A percentile compares a stretch with the other conserved stretches of the same genome.
phyloP scores from a whole-genome alignment of 768 basidiomycete genomes.

The Amylocystis lapponica region DNA sequence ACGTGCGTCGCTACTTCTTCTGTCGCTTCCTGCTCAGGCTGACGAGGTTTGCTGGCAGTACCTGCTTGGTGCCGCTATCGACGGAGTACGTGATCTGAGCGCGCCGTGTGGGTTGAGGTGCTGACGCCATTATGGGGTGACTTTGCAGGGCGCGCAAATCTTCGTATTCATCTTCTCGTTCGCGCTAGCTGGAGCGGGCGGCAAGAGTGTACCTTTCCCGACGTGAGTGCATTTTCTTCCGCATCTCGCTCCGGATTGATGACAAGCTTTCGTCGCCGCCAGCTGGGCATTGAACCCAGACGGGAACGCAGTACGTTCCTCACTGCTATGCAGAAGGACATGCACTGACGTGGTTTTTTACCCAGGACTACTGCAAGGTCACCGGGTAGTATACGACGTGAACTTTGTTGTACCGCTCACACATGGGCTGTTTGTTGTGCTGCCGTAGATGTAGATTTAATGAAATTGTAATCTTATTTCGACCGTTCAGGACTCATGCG shows the following conservation, averaged over 20 bases:
- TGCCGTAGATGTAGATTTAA: no score
- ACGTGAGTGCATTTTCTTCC: no score
- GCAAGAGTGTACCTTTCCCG: conserved; percentile 1
- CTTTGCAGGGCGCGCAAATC: conserved; percentile 4
- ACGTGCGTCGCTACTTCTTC: neutral
- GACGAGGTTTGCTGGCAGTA: neutral
- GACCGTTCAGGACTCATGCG: no score
- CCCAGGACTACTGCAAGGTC: conserved; percentile 4
- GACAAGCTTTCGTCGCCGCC: no score
- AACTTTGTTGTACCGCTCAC: no score
- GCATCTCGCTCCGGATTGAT: no score
- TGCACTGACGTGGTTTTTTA: neutral
- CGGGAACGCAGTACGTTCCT: conserved; percentile 2
- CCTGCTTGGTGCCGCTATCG: conserved; percentile 4
- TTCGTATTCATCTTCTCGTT: conserved; percentile 7
- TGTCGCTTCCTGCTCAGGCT: neutral
- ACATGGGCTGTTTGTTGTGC: no score
- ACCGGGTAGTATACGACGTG: no score
- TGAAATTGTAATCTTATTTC: no score
- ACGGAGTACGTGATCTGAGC: no score
- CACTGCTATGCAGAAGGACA: neutral
- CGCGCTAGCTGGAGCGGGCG: conserved; percentile 3
- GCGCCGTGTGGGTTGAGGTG: no score
- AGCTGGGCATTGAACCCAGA: conserved; percentile 4
- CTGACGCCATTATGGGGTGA: no score